phyloP scores from a whole-genome alignment of 2,329 filamentous ascomycete genomes.

The Emmonsia crescens region DNA sequence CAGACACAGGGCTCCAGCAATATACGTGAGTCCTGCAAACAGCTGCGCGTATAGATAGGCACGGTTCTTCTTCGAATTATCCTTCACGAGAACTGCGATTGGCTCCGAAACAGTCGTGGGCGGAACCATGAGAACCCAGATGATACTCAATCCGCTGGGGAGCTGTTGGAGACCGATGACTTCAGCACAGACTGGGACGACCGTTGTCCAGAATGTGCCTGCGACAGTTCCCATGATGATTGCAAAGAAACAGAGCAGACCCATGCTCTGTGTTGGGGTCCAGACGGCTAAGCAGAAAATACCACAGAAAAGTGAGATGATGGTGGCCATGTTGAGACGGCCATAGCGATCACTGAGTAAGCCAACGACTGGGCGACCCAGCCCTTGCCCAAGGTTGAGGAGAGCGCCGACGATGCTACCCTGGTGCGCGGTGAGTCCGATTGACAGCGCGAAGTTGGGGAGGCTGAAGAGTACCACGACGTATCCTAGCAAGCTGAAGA shows the following conservation, averaged over 20 bases:
- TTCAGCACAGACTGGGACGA: conserved; percentile 50
- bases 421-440: conserved; percentile 50
- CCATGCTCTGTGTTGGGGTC: conserved; percentile 49
- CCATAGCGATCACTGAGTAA: conserved; percentile 52
- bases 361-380: conserved; percentile 49
- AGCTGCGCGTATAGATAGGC: conserved; percentile 36
- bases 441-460: conserved; percentile 49
- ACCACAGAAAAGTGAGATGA: conserved; percentile 45
- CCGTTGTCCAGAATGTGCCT: conserved; percentile 50
- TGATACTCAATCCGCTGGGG: conserved; percentile 46
- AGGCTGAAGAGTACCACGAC: conserved; percentile 54
- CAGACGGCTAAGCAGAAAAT: conserved; percentile 52
- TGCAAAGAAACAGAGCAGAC: conserved; percentile 49
- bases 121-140: conserved; percentile 49
- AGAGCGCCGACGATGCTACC: conserved; percentile 51
- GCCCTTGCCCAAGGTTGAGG: conserved; percentile 51
- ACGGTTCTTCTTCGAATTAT: conserved; percentile 19
- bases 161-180: conserved; percentile 50
- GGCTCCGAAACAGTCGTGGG: conserved; percentile 40
- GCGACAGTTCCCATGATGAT: conserved; percentile 48
- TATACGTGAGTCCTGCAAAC: conserved; percentile 52
- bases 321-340: conserved; percentile 50
- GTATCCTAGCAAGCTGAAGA: conserved; percentile 55
- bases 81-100: conserved; percentile 50
- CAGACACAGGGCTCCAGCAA: conserved; percentile 42